Evolutionary conservation across 2,329 filamentous ascomycete genomes (phyloP).

Genomic region (Raffaelea ambrosiae): DNA sequence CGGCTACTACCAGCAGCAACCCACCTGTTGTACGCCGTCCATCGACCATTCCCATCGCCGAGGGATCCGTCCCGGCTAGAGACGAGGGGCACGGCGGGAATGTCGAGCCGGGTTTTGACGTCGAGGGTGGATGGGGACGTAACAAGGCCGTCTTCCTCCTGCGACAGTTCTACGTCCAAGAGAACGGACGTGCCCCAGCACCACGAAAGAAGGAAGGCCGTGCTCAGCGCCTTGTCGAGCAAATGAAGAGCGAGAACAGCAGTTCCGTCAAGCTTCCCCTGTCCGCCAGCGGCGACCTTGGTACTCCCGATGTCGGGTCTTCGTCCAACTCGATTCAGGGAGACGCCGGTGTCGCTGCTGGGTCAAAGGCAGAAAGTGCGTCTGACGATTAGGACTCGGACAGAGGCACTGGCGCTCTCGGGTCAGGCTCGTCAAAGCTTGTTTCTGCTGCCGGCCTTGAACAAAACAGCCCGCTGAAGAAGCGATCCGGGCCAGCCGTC

Average conservation of each 20-base stretch:
- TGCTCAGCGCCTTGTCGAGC: conserved; percentile 42
- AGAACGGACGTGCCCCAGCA: conserved; percentile 73
- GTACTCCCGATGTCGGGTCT: conserved; percentile 1
- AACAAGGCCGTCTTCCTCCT: conserved; percentile 91
- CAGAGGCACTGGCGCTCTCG: background rate
- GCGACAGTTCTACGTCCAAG: conserved; percentile 92
- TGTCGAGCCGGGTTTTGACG: conserved; percentile 71
- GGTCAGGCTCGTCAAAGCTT: no score
- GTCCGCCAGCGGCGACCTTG: conserved; percentile 3
- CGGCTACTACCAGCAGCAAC: conserved; percentile 1
- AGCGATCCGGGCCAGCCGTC: no score
- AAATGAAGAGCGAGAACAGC: conserved; percentile 35
- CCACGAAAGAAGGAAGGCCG: conserved; percentile 48
- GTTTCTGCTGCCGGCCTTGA: no score
- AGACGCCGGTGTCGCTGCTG: background rate
- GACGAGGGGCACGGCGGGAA: conserved; percentile 50
- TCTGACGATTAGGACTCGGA: conserved; percentile 10
- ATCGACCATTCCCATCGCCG: conserved; percentile 15
- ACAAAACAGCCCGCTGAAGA: no score
- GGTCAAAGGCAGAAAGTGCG: background rate
- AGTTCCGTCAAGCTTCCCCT: conserved; percentile 12
- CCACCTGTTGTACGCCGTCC: conserved; percentile 10
- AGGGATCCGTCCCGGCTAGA: conserved; percentile 15
- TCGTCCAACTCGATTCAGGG: background rate
- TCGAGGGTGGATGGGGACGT: conserved; percentile 78